Evolutionary conservation across 352 stramenopile species (phyloP).

Genomic region (Pythium grandisporangium): DNA sequence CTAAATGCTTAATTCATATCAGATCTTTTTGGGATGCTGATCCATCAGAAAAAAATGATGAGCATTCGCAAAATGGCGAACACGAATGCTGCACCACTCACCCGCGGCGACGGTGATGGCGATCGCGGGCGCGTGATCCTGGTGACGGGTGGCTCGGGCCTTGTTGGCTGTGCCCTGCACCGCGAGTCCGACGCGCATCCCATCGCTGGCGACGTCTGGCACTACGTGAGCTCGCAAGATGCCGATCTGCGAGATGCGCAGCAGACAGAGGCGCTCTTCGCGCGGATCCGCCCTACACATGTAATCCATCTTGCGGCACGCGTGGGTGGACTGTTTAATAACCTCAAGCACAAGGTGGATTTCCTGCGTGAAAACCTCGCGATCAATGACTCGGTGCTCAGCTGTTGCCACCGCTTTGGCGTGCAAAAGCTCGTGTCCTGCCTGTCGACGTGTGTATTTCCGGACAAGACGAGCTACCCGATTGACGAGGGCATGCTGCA

Average conservation of each 20-base stretch:
- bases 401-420: slow-evolving; percentile 81
- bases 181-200: slow-evolving; percentile 20
- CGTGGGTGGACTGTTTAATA: slow-evolving; percentile 85
- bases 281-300: slow-evolving; percentile 90
- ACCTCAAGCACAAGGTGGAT: slow-evolving; percentile 90
- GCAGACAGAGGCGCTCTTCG: slow-evolving; percentile 90
- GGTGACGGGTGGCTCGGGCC: slow-evolving; percentile 94
- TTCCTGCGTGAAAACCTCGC: slow-evolving; percentile 98
- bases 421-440: slow-evolving; percentile 97
- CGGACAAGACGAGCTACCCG: slow-evolving; percentile 96
- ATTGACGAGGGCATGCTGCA: slow-evolving; percentile 98
- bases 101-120: too few species aligned
- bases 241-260: slow-evolving; percentile 86
- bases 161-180: slow-evolving; percentile 86
- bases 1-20: too few species aligned
- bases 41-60: too few species aligned
- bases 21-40: too few species aligned
- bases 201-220: slow-evolving; percentile 42
- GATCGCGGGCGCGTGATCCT: slow-evolving; percentile 74
- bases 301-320: slow-evolving; percentile 97
- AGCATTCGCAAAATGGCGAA: too few species aligned
- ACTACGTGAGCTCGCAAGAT: slow-evolving; percentile 92
- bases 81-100: too few species aligned
- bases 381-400: slow-evolving; percentile 99
- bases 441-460: slow-evolving; percentile 98